Base-by-base conservation (phyloP, 2,329 filamentous ascomycete genomes). In the Cyphellophora europaea region DNA sequence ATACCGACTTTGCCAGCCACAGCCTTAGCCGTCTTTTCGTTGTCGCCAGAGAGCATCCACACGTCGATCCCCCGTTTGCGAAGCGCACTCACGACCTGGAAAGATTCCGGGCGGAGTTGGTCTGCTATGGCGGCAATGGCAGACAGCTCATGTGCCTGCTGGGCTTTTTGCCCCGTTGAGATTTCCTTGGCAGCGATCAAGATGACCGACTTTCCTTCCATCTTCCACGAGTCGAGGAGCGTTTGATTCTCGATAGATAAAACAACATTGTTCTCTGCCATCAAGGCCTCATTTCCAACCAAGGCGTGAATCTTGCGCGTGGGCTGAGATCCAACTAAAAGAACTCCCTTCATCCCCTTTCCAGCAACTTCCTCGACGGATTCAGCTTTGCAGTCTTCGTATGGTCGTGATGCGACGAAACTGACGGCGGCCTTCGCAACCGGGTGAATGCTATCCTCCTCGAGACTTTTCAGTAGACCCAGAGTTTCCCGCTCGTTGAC, bases 21-120 rank as follows among this genome's bases (percentile, higher is more conserved):
- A 0, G 86, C 85, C 14, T 71, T 66, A 2, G 88, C 87, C 1
- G 88, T 94, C 11, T 66, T 77, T n/a, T 67, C 62, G 52, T 94
- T 94, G 62, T 95, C 87, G 17, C 87, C 87, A 0, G 86, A 91
- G 17, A 93, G 75, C 84, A 95, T 91, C 77, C 79, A 94, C 3
- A 93, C 81, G 21, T 77, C 72, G 30, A 82, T 77, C 12, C 33
- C 31, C n/a, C 72, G 72, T 4, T 68, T 57, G 30, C 73, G 70
- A 1, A 94, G 72, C 2, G 77, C 67, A 5, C 59, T 57, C 38
- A 93, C 71, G 15, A 88, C 76, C 5, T 62, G 52, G 2, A 62
- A 57, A 0, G 86, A 77, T 58, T 93, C 84, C 0, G 75, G 71
- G 3, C 88, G 80, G 43, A 93, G 72, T 1, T 83, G 76, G 47